Evolutionary conservation across 2,329 filamentous ascomycete genomes (phyloP), one percentile per base, ranked within the genome.

Genomic region (Periglandula ipomoeae): DNA sequence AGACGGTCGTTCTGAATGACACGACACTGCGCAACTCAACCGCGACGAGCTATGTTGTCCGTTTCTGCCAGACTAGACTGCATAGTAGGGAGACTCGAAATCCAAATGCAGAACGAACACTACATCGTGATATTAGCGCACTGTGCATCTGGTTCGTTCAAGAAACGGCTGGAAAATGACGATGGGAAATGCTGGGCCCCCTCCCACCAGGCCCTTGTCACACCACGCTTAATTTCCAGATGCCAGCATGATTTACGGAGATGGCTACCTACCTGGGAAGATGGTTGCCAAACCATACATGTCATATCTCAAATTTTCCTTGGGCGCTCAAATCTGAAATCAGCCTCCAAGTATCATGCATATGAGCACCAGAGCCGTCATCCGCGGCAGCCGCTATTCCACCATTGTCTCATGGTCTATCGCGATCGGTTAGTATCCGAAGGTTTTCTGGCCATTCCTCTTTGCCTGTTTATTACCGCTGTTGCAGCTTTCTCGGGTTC

Each of bases 361-460:
- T n/a, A n/a, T n/a, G n/a, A n/a, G n/a, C n/a, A n/a, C n/a, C n/a
- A 9, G 23, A 38, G 34, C 34, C 7, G 20, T 24, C 24, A 27
- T 40, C 35, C 23, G 43, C 19, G 22, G 19, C 39, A 19, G n/a
- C n/a, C n/a, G n/a, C n/a, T n/a, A 30, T 15, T 27, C 26, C 23
- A 4, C 15, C 22, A 27, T 32, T 15, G 30, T 26, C 38, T 32
- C 38, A n/a, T 15, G 45, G 34, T 7, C 15, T 13, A 48, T 48
- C 46, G 40, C 46, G 46, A 48, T 48, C 38, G 46, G 46, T 38
- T 38, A 23, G 6, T 9, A 43, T 38, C 46, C 38, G 46, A 43
- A 26, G 24, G n/a, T n/a, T n/a, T n/a, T n/a, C n/a, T n/a, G n/a
- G n/a, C n/a, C n/a, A n/a, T n/a, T n/a, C 19, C 15, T 13, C 38